Base-by-base conservation (phyloP, 345 rosid genomes). In the Pistacia atlantica region DNA sequence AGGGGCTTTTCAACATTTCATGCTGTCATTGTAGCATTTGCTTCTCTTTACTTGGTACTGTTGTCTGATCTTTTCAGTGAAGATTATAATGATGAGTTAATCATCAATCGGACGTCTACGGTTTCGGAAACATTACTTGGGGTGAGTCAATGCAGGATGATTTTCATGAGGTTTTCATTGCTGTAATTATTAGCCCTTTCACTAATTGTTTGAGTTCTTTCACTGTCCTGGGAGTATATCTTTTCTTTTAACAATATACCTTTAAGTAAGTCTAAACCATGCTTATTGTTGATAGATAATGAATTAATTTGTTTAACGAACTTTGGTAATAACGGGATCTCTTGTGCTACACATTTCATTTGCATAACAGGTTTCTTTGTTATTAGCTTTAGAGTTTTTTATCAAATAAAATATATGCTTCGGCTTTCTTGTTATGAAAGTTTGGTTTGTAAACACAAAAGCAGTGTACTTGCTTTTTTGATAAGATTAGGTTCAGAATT, bases 1-100 rank as follows among this genome's bases (percentile, higher is more conserved):
- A 93, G 98, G 87, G 98, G 94, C 52, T 90, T 93, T 86, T 93
- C 98, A 51, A 93, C 98, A 48, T 81, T 89, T 71, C 98, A 93
- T 82, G 98, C 98, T 72, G 14, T 93, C 58, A 20, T 90, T 64
- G 91, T 81, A 42, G 83, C 94, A 35, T 78, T 79, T 78, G 89
- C 90, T 79, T 89, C 98, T 71, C 73, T 89, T 42, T 90, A 93
- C 72, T 84, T 93, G 9, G 58, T 93, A 72, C 69, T 87, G 67
- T 70, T 90, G 20, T 89, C 98, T 18, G 88, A 83, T 79, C 89
- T 89, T 45, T 92, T 92, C 75, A 67, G 79, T 62, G 92, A 86
- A 79, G 85, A 79, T 75, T 81, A 84, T 86, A 78, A 76, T 76
- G 91, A 86, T 62, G 89, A 78, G 35, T 76, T 77, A 62, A 82